These are phyloP conservation scores for Nicotiana otophora DNA, from an alignment of 257 asterid genomes.

Conservation along the genomic window DNA sequence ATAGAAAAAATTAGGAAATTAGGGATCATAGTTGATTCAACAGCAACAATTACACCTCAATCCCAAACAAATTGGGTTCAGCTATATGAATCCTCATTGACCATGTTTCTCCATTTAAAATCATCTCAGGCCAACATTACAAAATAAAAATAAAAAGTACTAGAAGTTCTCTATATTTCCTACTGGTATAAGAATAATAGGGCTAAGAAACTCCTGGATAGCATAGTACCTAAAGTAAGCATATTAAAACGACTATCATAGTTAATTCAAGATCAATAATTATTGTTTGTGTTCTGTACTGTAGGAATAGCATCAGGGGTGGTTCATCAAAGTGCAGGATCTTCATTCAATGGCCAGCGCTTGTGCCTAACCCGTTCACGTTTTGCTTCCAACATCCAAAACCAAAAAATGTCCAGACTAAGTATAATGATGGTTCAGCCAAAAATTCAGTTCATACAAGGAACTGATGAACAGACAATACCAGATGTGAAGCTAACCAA, in stretches of 20 bases:
- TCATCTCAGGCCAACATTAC: no score
- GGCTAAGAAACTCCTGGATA: no score
- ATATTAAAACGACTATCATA: no score
- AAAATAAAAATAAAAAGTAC: no score
- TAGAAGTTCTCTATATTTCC: no score
- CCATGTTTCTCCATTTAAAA: no score
- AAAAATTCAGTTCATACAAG: conserved; percentile 82
- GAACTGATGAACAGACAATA: conserved; percentile 76
- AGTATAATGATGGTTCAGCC: conserved; percentile 67
- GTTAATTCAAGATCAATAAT: background rate
- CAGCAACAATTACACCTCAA: no score
- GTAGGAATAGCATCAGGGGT: conserved; percentile 41
- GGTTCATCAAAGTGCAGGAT: conserved; percentile 38
- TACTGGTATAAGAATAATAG: no score
- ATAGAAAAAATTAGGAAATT: background rate
- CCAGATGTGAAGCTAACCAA: conserved; percentile 93
- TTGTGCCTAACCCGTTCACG: conserved; percentile 31
- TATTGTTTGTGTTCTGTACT: conserved; percentile 3
- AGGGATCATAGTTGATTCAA: background rate
- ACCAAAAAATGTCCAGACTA: conserved; percentile 20
- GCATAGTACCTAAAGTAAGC: no score
- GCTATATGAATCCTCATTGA: no score
- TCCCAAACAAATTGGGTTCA: no score
- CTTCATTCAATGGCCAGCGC: conserved; percentile 65
- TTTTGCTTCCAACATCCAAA: conserved; percentile 17